Percentiles rank a stretch among this genome's conserved stretches.
These are phyloP conservation scores for Boletus rubroflammeus DNA, from an alignment of 768 basidiomycete genomes.

Conservation along the genomic window DNA sequence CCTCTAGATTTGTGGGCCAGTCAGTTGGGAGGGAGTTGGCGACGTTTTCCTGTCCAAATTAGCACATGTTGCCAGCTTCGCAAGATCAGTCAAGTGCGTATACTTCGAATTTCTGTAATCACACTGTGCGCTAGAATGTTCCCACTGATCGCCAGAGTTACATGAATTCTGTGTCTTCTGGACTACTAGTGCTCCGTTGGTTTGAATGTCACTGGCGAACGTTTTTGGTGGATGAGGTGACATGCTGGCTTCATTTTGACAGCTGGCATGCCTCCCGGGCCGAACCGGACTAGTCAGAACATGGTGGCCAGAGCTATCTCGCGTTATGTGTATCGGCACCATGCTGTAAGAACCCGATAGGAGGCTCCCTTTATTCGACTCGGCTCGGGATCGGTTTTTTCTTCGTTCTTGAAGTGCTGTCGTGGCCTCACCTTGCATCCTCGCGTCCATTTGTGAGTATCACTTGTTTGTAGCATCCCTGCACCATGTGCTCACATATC, in stretches of 20 bases:
- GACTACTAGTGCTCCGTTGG: neutral
- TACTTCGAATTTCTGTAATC: neutral
- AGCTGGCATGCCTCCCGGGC: neutral
- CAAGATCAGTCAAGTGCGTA: too few relatives aligned
- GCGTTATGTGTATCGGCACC: neutral
- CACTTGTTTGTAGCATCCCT: neutral
- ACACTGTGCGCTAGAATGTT: too few relatives aligned
- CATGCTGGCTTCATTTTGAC: neutral
- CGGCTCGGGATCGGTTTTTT: too few relatives aligned
- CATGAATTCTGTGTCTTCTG: too few relatives aligned
- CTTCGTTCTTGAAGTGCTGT: neutral
- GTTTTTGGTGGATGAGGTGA: neutral
- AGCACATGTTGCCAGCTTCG: too few relatives aligned
- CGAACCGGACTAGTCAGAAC: neutral
- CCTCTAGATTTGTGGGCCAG: too few relatives aligned
- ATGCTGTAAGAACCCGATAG: neutral
- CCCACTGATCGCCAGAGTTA: too few relatives aligned
- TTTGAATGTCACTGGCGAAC: neutral
- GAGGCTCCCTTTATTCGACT: neutral
- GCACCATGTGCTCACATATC: neutral
- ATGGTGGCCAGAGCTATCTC: too few relatives aligned
- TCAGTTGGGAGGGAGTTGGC: too few relatives aligned
- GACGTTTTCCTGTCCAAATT: too few relatives aligned
- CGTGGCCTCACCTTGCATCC: neutral
- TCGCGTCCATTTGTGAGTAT: neutral